Base-by-base conservation (phyloP, 306 rosid species). In the Pyrus communis region DNA sequence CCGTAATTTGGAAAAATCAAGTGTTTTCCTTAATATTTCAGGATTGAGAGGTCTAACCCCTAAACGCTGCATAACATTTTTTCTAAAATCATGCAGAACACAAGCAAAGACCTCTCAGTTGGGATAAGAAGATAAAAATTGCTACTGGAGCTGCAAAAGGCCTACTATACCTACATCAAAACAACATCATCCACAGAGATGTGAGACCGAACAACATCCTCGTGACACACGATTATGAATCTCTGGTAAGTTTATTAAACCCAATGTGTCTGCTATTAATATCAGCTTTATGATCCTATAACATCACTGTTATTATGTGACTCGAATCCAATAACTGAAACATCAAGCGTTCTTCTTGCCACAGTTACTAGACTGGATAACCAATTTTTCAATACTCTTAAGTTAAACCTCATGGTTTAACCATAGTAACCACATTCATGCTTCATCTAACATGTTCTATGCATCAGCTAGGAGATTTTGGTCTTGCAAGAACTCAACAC, bases 201-300 rank as follows among this genome's bases (percentile, higher is more conserved):
- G 84, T 91, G 81, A 88, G 94, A 75, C 91, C 94, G 76, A 90
- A 84, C 74, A 94, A 94, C 80, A 91, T 94, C 85, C 97, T 94
- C 30, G 74, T 94, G 28, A 91, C 97, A 22, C 97, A 91, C 80
- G 94, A 94, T 84, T 25, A 78, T 62, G 84, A 88, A 71, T 82
- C 96, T 31, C 66, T 92, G 93, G 97, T 91, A 89, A 38, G 42
- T 38, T 38, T 38, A 87, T 76, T 25, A 84, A 63, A 6, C 49
- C 63, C 15, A 17, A 65, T 28, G 40, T 25, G n/a, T 23, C 21
- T 40, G 25, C 55, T 61, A 15, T 30, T 13, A 67, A 45, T 21
- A 25, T 15, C 8, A 49, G 75, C 1, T 22, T 18, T 65, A 27
- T 1, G n/a, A 38, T 2, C 40, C 30, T 58, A 22, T 58, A 58